Evolutionary conservation across 306 rosid genomes (phyloP).

Genomic region (Quercus glauca): DNA sequence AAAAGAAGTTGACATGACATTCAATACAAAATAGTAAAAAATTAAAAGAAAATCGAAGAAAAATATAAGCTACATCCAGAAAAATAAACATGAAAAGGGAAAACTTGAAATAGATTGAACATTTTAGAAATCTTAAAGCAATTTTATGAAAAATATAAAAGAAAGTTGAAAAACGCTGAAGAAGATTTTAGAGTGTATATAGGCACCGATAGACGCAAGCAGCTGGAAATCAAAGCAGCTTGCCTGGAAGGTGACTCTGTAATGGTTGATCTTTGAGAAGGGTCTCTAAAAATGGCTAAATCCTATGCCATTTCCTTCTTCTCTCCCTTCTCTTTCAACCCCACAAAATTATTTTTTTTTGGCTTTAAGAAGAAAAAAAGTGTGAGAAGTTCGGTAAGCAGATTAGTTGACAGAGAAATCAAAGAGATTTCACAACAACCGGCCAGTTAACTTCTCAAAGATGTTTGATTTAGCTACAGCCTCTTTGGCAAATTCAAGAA

Average conservation of each 20-base stretch:
- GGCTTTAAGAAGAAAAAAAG: not conserved
- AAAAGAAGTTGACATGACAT: not conserved
- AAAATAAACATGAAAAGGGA: too few relatives aligned
- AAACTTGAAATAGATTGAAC: too few relatives aligned
- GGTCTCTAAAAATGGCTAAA: slow-evolving; percentile 55
- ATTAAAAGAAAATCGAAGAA: too few relatives aligned
- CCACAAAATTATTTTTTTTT: not conserved
- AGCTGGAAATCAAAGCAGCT: slow-evolving; percentile 37
- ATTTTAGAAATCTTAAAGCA: too few relatives aligned
- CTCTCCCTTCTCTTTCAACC: slow-evolving; percentile 50
- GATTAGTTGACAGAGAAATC: slow-evolving; percentile 65
- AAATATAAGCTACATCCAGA: too few relatives aligned
- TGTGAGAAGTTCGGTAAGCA: slow-evolving; percentile 97
- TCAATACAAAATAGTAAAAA: not conserved
- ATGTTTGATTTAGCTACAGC: slow-evolving; percentile 69
- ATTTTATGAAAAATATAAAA: not conserved
- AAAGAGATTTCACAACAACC: slow-evolving; percentile 50
- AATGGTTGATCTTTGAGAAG: slow-evolving; percentile 46
- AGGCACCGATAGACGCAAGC: slow-evolving; percentile 57
- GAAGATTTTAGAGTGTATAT: slow-evolving; percentile 1
- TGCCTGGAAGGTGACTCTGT: slow-evolving; percentile 63
- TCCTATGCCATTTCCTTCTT: slow-evolving; percentile 47
- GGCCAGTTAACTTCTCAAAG: slow-evolving; percentile 70
- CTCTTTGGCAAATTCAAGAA: slow-evolving; percentile 86
- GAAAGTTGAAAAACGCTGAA: too few relatives aligned